Conservation (phyloP, 2,329 filamentous ascomycete species). For the Stachybotrys chartarum region DNA sequence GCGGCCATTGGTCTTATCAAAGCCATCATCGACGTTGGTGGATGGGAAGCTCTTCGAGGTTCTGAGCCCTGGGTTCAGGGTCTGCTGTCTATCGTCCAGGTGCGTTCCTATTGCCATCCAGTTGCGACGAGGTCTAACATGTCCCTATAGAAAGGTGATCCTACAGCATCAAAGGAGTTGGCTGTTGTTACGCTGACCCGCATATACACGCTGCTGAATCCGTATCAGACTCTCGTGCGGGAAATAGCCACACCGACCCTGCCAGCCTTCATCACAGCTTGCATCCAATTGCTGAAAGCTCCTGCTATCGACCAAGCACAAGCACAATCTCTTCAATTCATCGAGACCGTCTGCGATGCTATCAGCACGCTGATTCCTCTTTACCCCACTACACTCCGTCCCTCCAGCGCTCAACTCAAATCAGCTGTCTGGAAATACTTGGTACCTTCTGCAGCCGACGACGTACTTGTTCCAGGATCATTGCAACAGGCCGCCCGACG, state of each 20-base stretch:
- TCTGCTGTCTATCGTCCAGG: slow-evolving; percentile 67
- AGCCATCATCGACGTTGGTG: slow-evolving; percentile 71
- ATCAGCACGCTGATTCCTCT: slow-evolving; percentile 67
- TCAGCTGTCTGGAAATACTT: slow-evolving; percentile 52
- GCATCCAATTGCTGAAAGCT: slow-evolving; percentile 57
- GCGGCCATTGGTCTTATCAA: slow-evolving; percentile 74
- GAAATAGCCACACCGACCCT: slow-evolving; percentile 84
- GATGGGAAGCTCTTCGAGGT: slow-evolving; percentile 72
- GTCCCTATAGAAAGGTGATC: slow-evolving; percentile 61
- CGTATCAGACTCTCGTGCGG: slow-evolving; percentile 73
- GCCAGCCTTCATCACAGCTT: slow-evolving; percentile 65
- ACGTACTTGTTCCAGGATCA: slow-evolving; percentile 37
- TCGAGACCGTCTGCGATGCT: slow-evolving; percentile 64
- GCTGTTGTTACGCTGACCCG: slow-evolving; percentile 70
- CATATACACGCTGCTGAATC: slow-evolving; percentile 77
- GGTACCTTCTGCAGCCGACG: slow-evolving; percentile 54
- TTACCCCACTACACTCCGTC: slow-evolving; percentile 77
- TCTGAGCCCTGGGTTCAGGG: slow-evolving; percentile 69
- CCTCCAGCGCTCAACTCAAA: slow-evolving; percentile 63
- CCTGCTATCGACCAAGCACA: slow-evolving; percentile 20
- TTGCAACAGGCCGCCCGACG: slow-evolving; percentile 53
- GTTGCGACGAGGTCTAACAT: slow-evolving; percentile 10
- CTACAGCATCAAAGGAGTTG: slow-evolving; percentile 66
- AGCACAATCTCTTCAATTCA: slow-evolving; percentile 36
- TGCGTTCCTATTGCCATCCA: slow-evolving; percentile 22